Base-by-base conservation (phyloP, 1,284 basidiomycete genomes). In the Tilletiopsis washingtonensis region DNA sequence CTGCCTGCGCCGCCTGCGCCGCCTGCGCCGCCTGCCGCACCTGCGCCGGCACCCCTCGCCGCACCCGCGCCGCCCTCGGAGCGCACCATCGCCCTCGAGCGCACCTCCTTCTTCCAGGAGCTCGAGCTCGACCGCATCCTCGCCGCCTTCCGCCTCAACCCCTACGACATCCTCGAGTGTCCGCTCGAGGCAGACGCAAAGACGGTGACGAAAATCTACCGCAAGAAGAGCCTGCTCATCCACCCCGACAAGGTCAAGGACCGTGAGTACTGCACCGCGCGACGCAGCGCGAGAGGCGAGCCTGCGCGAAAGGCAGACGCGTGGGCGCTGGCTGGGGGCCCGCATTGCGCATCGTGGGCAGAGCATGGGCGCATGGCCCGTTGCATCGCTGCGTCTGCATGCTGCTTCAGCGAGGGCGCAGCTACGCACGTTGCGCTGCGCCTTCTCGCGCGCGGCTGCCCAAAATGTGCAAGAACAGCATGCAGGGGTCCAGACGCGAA, bases 161-260 rank as follows among this genome's bases (percentile, higher is more conserved):
- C 79, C 5, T 81, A 79, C 67, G 79, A 80, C 50, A 74, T 80
- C 24, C 76, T 81, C 37, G 78, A 79, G 51, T 70, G 79, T 15
- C 74, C 76, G 17, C 67, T 75, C 4, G 67, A 74, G 41, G 75
- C 75, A 4, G 74, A 77, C 25, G 78, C 78, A 40, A 66, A 75
- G 43, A 76, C 77, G 29, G 76, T 81, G 62, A 78, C 78, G 61
- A 77, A 76, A 63, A 74, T 75, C 45, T 81, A 78, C 58, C 74
- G 79, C 50, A 78, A 77, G 65, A 79, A 78, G 63, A 78, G 77
- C 15, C 71, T 81, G 53, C 63, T 80, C 64, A 79, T 81, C 45
- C 79, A 81, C 61, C 79, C 79, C 14, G 79, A 81, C 68, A 81
- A 80, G 71, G 78, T 78, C 60, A 75, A 79, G 64, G 77, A 79